These are phyloP conservation scores for Albugo candida DNA, from an alignment of 352 stramenopile species.

Conservation along the genomic window DNA sequence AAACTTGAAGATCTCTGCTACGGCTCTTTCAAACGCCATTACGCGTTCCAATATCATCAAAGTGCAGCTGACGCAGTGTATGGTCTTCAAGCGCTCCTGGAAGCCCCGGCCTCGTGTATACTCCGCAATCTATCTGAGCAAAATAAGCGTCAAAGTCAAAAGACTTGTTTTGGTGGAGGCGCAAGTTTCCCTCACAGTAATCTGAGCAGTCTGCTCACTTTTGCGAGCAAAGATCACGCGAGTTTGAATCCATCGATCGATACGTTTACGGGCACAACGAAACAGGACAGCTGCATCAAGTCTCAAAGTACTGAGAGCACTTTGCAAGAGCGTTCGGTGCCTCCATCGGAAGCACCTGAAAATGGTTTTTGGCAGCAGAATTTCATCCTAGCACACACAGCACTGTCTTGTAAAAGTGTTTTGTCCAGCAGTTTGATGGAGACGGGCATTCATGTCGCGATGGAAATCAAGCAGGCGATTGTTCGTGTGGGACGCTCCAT, in stretches of 20 bases:
- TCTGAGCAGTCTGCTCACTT: slow-evolving; percentile 12
- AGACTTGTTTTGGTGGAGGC: slow-evolving; percentile 2
- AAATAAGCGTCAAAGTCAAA: slow-evolving; percentile 30
- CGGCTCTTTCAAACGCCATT: slow-evolving; percentile 87
- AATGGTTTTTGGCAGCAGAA: slow-evolving; percentile 47
- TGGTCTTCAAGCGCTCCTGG: slow-evolving; percentile 85
- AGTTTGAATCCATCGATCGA: slow-evolving; percentile 2
- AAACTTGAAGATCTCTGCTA: slow-evolving; percentile 92
- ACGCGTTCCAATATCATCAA: slow-evolving; percentile 88
- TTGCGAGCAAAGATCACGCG: slow-evolving; percentile 2
- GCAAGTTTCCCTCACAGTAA: neutral
- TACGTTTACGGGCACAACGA: slow-evolving; percentile 9
- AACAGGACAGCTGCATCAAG: slow-evolving; percentile 4
- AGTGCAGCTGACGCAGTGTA: slow-evolving; percentile 91
- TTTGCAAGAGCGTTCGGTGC: too few relatives aligned
- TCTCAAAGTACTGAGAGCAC: neutral
- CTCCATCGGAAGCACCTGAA: neutral
- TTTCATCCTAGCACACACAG: slow-evolving; percentile 55
- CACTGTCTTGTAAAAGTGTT: slow-evolving; percentile 44
- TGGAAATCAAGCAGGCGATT: slow-evolving; percentile 88
- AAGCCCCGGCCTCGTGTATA: slow-evolving; percentile 65
- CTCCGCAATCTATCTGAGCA: slow-evolving; percentile 38
- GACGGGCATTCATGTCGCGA: slow-evolving; percentile 86
- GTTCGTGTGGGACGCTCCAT: slow-evolving; percentile 87
- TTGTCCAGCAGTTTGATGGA: slow-evolving; percentile 71